Evolutionary conservation across 1,284 basidiomycete species (phyloP).

Genomic region (Golubevia sp.): DNA sequence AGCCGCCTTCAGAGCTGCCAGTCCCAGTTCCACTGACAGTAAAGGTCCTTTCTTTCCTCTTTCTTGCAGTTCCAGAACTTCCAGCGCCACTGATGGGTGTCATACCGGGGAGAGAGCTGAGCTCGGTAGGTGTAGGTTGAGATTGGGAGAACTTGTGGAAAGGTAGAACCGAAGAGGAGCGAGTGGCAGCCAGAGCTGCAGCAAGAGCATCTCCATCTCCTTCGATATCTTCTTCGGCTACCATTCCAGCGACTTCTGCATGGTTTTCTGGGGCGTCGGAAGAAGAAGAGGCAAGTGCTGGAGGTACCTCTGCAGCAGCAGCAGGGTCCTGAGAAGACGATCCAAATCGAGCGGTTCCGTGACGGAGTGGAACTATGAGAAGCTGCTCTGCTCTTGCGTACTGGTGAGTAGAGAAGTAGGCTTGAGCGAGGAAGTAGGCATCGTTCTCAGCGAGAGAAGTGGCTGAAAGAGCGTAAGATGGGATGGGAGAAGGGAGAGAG

Average conservation of each 20-base stretch:
- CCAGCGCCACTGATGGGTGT: not conserved
- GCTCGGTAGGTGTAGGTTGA: not conserved
- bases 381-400: conserved; percentile 55
- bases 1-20: conserved; percentile 7
- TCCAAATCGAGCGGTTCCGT: not conserved
- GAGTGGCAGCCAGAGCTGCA: not conserved
- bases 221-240: not conserved
- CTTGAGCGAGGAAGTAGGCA: conserved; percentile 54
- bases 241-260: not conserved
- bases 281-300: not conserved
- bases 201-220: not conserved
- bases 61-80: conserved; percentile 12
- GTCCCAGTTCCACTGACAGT: conserved; percentile 46
- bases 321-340: not conserved
- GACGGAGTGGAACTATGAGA: conserved; percentile 36
- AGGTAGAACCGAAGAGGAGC: not conserved
- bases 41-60: conserved; percentile 43
- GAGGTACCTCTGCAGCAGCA: too few species aligned
- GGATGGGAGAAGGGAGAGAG: not conserved
- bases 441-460: conserved; percentile 13
- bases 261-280: not conserved
- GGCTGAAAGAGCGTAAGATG: not conserved
- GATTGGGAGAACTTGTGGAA: not conserved
- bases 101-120: not conserved
- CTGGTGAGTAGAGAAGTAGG: conserved; percentile 57